Evolutionary conservation across 106 monocot species (phyloP), one percentile per base, ranked within the genome.

Genomic region (Dendrobium catenatum): DNA sequence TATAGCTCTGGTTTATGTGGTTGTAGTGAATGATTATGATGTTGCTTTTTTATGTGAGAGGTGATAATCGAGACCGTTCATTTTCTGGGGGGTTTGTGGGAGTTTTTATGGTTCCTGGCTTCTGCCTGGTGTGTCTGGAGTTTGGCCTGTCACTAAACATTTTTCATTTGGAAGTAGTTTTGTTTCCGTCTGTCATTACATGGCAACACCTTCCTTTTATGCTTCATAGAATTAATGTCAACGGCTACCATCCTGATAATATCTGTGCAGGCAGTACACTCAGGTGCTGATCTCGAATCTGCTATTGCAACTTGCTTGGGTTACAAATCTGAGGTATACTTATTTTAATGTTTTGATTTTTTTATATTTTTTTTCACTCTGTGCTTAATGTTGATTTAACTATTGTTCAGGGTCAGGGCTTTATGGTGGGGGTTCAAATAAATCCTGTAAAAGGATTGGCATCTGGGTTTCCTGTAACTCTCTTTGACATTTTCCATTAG

Each of bases 211-310:
- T 9, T 61, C 61, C 51, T 51, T 51, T 74, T 74, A 43, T 74
- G 74, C 43, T 74, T 74, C 19, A 61, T 61, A 42, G 42, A 6
- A 20, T 74, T 42, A 42, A 6, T 74, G 20, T 42, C 9, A 43
- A 74, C 6, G 11, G 70, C 18, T 19, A 73, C 16, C 8, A 0
- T 43, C 74, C 42, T 42, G 11, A 33, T 44, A n/a, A 7, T 74
- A 19, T 22, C n/a, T 42, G 58, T 81, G 76, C 79, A 98, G 97
- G 98, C 98, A 54, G 98, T 99, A 68, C 98, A 99, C 79, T 99
- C 98, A 27, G 98, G 98, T 82, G 98, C 98, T 61, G 98, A 99
- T 90, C 95, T 99, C 20, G 95, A 99, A 79, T 99, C 98, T 85
- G 86, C 98, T 77, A 93, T 99, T 85, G 93, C 93, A 83, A 93